Evolutionary conservation across 805 yeast species (phyloP).

Genomic region (Starmera caribaea): DNA sequence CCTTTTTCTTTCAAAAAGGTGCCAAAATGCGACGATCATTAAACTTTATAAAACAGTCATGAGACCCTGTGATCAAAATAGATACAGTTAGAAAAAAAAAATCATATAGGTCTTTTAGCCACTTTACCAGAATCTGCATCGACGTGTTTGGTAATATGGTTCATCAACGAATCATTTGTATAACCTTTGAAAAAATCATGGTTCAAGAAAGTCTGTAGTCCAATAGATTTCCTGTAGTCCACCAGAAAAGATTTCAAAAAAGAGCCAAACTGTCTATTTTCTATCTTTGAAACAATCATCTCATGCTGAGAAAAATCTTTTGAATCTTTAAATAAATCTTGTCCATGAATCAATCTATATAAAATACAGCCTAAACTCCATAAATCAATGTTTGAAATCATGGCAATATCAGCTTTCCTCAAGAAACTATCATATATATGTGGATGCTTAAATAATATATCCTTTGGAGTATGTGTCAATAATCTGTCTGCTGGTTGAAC

Average conservation of each 20-base stretch:
- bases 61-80: no score
- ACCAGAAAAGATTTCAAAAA: background rate
- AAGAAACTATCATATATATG: background rate
- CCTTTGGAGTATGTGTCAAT: background rate
- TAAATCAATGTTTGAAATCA: background rate
- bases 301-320: background rate
- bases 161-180: background rate
- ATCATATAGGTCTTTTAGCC: no score
- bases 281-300: background rate
- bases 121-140: no score
- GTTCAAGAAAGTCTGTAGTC: background rate
- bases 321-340: background rate
- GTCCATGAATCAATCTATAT: background rate
- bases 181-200: background rate
- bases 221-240: background rate
- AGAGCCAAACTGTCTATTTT: background rate
- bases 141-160: background rate
- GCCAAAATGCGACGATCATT: no score
- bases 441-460: background rate
- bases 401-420: background rate
- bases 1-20: no score
- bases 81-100: no score
- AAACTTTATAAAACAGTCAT: no score
- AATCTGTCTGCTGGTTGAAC: background rate
- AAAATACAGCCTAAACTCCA: background rate